Evolutionary conservation across 2,329 filamentous ascomycete genomes (phyloP).

Genomic region (Aspergillus fumigatus): DNA sequence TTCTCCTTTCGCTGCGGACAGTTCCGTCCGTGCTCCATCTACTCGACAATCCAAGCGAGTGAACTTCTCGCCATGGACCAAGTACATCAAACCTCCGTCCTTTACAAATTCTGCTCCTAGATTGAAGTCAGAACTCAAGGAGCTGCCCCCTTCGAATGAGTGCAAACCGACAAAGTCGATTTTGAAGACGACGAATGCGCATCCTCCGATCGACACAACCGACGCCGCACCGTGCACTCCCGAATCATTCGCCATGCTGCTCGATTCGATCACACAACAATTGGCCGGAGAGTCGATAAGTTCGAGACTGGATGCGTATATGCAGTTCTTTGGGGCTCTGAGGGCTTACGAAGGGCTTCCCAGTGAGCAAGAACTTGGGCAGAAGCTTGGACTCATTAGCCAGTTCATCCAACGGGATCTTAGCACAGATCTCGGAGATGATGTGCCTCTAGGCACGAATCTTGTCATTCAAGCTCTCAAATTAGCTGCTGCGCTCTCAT

Average conservation of each 20-base stretch:
- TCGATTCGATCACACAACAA: conserved; percentile 79
- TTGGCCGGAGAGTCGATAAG: conserved; percentile 69
- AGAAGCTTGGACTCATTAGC: conserved; percentile 71
- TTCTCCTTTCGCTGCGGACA: conserved; percentile 40
- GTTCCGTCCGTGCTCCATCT: conserved; percentile 31
- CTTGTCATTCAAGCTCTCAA: conserved; percentile 74
- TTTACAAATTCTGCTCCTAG: conserved; percentile 26
- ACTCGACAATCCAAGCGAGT: conserved; percentile 53
- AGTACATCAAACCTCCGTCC: conserved; percentile 48
- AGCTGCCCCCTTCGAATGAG: conserved; percentile 47
- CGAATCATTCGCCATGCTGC: conserved; percentile 68
- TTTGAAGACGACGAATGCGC: conserved; percentile 62
- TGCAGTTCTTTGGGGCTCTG: conserved; percentile 68
- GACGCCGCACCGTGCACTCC: conserved; percentile 45
- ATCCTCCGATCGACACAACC: conserved; percentile 38
- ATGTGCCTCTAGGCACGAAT: conserved; percentile 56
- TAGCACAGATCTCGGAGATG: conserved; percentile 55
- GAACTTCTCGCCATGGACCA: conserved; percentile 57
- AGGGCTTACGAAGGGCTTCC: conserved; percentile 80
- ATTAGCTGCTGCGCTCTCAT: conserved; percentile 71
- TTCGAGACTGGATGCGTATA: conserved; percentile 79
- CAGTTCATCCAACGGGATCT: conserved; percentile 84
- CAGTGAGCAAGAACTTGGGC: conserved; percentile 64
- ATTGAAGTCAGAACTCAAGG: conserved; percentile 42
- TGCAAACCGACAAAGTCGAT: conserved; percentile 66